Conservation (phyloP, 192 early-diverging fungal species). For the Funneliformis geosporum region DNA sequence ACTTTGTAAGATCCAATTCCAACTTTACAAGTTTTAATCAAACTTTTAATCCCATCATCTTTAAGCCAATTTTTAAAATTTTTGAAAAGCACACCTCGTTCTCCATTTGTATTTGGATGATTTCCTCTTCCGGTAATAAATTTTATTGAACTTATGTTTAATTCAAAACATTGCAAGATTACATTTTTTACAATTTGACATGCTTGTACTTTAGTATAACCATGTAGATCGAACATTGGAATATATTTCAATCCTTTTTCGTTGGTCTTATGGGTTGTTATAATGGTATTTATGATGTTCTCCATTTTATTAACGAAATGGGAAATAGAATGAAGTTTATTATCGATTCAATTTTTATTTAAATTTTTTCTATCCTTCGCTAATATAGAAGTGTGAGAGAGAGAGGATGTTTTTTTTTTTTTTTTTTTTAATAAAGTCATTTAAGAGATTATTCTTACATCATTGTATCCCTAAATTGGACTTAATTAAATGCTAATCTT, state of each 20-base stretch:
- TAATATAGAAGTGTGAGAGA: no score
- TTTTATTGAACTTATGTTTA: neutral
- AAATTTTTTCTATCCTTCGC: no score
- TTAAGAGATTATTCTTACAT: no score
- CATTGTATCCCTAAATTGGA: no score
- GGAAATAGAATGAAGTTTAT: no score
- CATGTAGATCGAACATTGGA: neutral
- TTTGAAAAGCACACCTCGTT: neutral
- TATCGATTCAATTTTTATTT: no score
- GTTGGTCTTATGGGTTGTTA: neutral
- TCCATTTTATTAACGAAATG: no score
- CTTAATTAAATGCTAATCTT: no score
- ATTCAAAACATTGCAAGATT: neutral
- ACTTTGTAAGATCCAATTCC: neutral
- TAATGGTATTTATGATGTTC: neutral
- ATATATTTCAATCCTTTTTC: neutral
- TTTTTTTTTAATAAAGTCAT: no score
- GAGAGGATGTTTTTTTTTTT: no score
- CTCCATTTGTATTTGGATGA: neutral
- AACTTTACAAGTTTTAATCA: neutral
- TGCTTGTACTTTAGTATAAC: neutral
- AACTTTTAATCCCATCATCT: neutral
- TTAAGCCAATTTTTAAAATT: neutral
- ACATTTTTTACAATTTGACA: neutral
- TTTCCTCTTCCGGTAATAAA: neutral